Conservation (phyloP, 129 eudicot species). For the Arctium lappa region DNA sequence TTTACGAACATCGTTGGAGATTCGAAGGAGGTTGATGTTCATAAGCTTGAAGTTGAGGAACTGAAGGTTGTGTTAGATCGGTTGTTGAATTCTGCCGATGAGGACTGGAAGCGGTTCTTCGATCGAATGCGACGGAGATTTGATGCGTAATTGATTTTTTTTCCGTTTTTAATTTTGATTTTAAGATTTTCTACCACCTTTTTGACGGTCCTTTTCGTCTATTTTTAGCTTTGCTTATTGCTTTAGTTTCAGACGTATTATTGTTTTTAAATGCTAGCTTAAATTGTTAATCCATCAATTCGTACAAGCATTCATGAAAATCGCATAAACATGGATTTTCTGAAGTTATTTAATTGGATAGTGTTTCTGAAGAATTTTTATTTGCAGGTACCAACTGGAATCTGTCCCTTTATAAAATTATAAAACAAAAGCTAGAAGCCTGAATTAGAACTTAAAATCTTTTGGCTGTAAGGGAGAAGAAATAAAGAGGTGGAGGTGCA, state of each 20-base stretch:
- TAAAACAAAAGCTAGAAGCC: background rate
- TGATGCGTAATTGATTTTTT: constrained; percentile 45
- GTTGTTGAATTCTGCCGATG: constrained; percentile 58
- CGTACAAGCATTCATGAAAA: background rate
- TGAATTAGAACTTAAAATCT: background rate
- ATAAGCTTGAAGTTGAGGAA: constrained; percentile 49
- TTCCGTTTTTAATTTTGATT: background rate
- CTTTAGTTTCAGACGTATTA: background rate
- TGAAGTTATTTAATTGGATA: background rate
- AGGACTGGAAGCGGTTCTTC: constrained; percentile 74
- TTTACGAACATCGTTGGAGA: constrained; percentile 74
- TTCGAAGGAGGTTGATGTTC: constrained; percentile 60
- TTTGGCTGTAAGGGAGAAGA: background rate
- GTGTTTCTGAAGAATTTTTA: background rate
- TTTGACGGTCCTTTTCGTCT: background rate
- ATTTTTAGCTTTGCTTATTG: background rate
- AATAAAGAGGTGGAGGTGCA: constrained; percentile 10
- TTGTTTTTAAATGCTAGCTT: background rate
- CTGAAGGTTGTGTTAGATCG: constrained; percentile 66
- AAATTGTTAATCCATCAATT: background rate
- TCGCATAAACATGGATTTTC: background rate
- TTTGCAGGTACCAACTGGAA: background rate
- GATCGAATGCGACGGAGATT: constrained; percentile 75
- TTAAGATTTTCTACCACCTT: background rate
- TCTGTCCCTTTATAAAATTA: background rate